Base-by-base conservation (phyloP, 352 stramenopile genomes). In the Pythium biforme region DNA sequence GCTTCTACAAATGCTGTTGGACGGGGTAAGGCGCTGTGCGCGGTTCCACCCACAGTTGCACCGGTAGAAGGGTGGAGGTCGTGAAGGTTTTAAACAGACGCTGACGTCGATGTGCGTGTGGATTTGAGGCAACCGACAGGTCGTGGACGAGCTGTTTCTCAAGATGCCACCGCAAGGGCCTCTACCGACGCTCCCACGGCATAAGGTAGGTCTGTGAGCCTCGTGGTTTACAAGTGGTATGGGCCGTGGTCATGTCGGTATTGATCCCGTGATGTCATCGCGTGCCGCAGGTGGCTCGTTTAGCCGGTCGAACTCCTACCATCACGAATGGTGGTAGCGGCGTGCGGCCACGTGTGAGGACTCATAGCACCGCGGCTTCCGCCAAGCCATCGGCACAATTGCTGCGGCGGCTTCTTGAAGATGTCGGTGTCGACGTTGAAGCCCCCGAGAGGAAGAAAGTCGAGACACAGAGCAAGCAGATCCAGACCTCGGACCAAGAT, bases 151-250 rank as follows among this genome's bases (percentile, higher is more conserved):
- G 37, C 79, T 76, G 1, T 88, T 90, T 62, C 73, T 72, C 15
- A 86, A 76, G 67, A 84, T 90, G 70, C 77, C 81, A 15, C 76
- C 81, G 14, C 74, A 88, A 61, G 81, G 79, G 7, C 77, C 76
- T 20, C 62, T 90, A 41, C 67, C 75, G 43, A 66, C 63, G 5
- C 66, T 90, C 12, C 75, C 77, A 17, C 68, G 81, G 17, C 72
- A 83, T 55, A 72, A 81, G 52, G 77, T 86, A 20, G 19, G n/a
- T 27, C n/a, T n/a, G n/a, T n/a, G n/a, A 49, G n/a, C 41, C 9
- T 17, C 19, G n/a, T 3, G 41, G 41, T 49, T 20, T 2, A 34
- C 31, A 5, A 10, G 10, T 10, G 10, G 2, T 43, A 1, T 37
- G 31, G 8, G 8, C 37, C 1, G 14, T 43, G 37, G 37, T 20